Base-by-base conservation (phyloP, 2,329 filamentous ascomycete genomes). In the Paracoccidioides brasiliensis region DNA sequence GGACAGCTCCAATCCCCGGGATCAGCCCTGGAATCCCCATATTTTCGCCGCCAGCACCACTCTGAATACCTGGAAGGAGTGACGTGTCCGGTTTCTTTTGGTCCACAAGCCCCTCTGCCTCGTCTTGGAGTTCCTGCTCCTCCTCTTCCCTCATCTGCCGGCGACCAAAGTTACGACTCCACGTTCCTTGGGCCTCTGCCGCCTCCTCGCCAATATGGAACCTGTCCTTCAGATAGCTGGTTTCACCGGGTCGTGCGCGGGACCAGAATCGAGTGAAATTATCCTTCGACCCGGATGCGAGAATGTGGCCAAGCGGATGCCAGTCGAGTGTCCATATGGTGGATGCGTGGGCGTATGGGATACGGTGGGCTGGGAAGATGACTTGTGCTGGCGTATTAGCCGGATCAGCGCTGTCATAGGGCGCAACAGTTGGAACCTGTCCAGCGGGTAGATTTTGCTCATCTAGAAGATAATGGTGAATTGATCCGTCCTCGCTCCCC, bases 321-420 rank as follows among this genome's bases (percentile, higher is more conserved):
- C 93, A 98, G 74, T 96, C 90, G 52, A 98, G 80, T 15, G 90
- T 95, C 93, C 93, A 98, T 61, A 98, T 93, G 15, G 90, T 89
- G 68, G 90, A 94, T 63, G 95, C 88, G 69, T 98, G 93, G 0
- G 93, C 93, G 66, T 85, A 91, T 6, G 86, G 82, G 37, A 96
- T 74, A 64, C 83, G 86, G 74, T 97, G 91, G 3, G 90, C 89
- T 1, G 93, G 93, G 67, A 88, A 88, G 58, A 98, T 88, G n/a
- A 89, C 86, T 70, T 96, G 91, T 0, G 89, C 83, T 0, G 90
- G 84, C 0, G 88, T 85, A 51, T 86, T 88, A 30, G 81, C 72
- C 5, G 89, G 88, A 64, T 95, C 90, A 1, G 86, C 77, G 59
- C 81, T 85, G 68, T 96, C 90, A 69, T 94, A 96, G 0, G 90